Evolutionary conservation across 768 basidiomycete species (phyloP).

Genomic region (Mycena vulgaris): DNA sequence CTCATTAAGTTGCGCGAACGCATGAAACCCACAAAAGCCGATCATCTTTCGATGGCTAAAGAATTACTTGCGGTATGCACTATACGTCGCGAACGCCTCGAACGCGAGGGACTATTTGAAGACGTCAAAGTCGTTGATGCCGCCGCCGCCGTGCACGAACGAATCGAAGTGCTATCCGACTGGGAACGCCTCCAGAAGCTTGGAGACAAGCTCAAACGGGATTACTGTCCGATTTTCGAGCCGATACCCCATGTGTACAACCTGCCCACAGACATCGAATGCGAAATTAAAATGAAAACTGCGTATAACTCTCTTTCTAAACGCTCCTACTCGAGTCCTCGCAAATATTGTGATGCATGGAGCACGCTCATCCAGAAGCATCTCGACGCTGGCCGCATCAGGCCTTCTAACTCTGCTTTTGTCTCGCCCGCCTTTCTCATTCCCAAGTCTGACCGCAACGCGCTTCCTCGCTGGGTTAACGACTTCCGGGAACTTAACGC

Average conservation of each 20-base stretch:
- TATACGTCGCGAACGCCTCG: neutral
- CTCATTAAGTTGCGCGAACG: neutral
- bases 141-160: conserved; percentile 3
- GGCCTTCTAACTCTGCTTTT: conserved; percentile 41
- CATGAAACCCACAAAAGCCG: neutral
- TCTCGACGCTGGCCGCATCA: conserved; percentile 46
- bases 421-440: conserved; percentile 52
- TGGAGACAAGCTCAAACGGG: neutral
- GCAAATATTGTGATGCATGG: conserved; percentile 52
- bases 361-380: conserved; percentile 46
- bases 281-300: conserved; percentile 41
- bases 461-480: conserved; percentile 45
- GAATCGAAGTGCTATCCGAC: neutral
- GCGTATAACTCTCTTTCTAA: conserved; percentile 36
- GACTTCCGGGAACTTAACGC: conserved; percentile 46
- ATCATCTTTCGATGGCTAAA: neutral
- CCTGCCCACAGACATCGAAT: conserved; percentile 41
- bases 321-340: conserved; percentile 44
- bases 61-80: neutral
- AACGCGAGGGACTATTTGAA: neutral
- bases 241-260: conserved; percentile 39
- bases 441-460: conserved; percentile 47
- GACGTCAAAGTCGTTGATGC: neutral
- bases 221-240: conserved; percentile 40
- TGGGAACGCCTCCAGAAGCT: neutral